Conservation (phyloP, 768 basidiomycete genomes). For the Pleurotus pulmonarius region DNA sequence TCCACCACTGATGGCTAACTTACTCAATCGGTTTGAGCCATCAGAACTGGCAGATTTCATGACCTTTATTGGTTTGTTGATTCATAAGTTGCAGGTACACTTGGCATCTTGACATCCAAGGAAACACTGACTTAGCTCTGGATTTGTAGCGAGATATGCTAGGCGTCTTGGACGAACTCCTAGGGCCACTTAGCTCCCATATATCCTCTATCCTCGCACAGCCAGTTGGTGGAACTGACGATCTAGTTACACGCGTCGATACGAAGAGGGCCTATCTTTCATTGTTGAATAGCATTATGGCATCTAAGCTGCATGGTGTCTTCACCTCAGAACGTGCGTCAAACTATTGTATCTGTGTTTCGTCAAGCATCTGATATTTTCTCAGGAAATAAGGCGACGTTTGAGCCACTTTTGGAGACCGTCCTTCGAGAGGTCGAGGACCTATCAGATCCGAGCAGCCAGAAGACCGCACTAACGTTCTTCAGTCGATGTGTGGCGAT, state of each 20-base stretch:
- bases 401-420: slow-evolving; percentile 73
- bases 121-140: background rate
- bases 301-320: slow-evolving; percentile 74
- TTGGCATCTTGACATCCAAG: slow-evolving; percentile 2
- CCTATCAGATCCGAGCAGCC: slow-evolving; percentile 67
- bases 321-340: slow-evolving; percentile 92
- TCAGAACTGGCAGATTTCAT: slow-evolving; percentile 93
- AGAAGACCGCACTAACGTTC: slow-evolving; percentile 80
- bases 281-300: slow-evolving; percentile 78
- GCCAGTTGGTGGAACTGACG: slow-evolving; percentile 85
- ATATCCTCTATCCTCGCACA: slow-evolving; percentile 77
- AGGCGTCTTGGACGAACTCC: slow-evolving; percentile 84
- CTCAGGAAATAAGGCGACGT: slow-evolving; percentile 47
- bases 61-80: slow-evolving; percentile 87
- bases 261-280: slow-evolving; percentile 88
- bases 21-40: slow-evolving; percentile 90
- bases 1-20: slow-evolving; percentile 82
- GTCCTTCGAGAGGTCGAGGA: slow-evolving; percentile 75
- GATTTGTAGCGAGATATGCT: slow-evolving; percentile 71
- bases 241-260: slow-evolving; percentile 69
- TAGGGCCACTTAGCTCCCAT: slow-evolving; percentile 82
- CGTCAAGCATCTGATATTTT: background rate
- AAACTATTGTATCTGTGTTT: too few species aligned
- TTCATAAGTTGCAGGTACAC: slow-evolving; percentile 84
- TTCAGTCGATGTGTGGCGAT: slow-evolving; percentile 61